Conservation (phyloP, 768 basidiomycete species). For the Tephrocybe rancida region DNA sequence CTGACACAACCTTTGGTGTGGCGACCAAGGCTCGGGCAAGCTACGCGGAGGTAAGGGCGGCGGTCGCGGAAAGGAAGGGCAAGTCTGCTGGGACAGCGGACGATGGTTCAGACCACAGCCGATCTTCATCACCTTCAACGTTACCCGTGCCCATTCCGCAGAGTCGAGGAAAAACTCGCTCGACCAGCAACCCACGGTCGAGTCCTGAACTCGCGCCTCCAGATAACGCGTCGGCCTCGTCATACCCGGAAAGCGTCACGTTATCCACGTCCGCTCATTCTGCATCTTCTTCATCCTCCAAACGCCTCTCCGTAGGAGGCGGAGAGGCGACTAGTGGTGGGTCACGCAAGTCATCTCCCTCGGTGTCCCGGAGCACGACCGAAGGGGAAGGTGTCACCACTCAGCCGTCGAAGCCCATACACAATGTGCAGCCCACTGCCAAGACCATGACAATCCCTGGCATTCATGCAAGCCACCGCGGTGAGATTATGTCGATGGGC, state of each 20-base stretch:
- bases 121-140: constrained; percentile 20
- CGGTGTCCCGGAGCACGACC: constrained; percentile 35
- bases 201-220: constrained; percentile 11
- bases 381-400: constrained; percentile 32
- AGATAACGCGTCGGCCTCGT: constrained; percentile 5
- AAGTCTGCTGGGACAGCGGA: constrained; percentile 29
- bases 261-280: constrained; percentile 18
- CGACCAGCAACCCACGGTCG: constrained; percentile 21
- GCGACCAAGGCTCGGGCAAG: constrained; percentile 52
- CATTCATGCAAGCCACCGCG: constrained; percentile 83
- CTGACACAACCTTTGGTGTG: constrained; percentile 29
- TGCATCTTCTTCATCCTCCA: constrained; percentile 24
- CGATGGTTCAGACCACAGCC: constrained; percentile 22
- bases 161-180: constrained; percentile 8
- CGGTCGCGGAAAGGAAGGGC: constrained; percentile 69
- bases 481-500: constrained; percentile 85
- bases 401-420: constrained; percentile 42
- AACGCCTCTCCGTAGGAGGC: constrained; percentile 7
- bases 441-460: constrained; percentile 87
- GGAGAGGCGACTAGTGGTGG: background rate
- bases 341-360: constrained; percentile 29
- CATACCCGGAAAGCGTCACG: constrained; percentile 17
- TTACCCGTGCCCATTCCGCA: constrained; percentile 20
- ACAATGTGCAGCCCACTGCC: constrained; percentile 77
- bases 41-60: constrained; percentile 76